phyloP scores from a whole-genome alignment of 148 eudicot species.

The Nyssa sinensis region DNA sequence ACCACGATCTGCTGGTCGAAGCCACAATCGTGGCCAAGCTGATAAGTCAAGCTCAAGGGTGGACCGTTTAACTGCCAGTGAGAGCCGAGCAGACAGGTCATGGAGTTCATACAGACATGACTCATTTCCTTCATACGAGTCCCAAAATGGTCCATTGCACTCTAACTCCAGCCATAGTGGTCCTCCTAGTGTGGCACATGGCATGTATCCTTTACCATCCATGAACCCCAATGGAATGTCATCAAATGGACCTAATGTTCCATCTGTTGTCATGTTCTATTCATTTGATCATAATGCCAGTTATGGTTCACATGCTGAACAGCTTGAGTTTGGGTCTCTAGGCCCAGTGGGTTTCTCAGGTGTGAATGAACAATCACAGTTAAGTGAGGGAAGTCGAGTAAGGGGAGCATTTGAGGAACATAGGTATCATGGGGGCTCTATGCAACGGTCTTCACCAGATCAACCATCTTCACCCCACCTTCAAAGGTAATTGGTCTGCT shows the following conservation, averaged over 20 bases:
- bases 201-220: constrained; percentile 54
- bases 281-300: constrained; percentile 59
- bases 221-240: constrained; percentile 43
- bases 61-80: constrained; percentile 41
- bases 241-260: constrained; percentile 50
- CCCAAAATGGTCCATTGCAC: constrained; percentile 53
- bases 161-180: constrained; percentile 44
- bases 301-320: constrained; percentile 55
- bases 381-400: constrained; percentile 39
- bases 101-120: constrained; percentile 57
- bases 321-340: constrained; percentile 68
- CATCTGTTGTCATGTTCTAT: constrained; percentile 69
- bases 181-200: constrained; percentile 47
- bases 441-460: constrained; percentile 62
- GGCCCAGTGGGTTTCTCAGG: constrained; percentile 53
- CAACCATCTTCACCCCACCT: constrained; percentile 74
- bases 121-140: constrained; percentile 41
- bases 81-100: constrained; percentile 53
- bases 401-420: constrained; percentile 53
- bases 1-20: constrained; percentile 54
- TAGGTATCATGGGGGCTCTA: constrained; percentile 48
- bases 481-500: constrained; percentile 39
- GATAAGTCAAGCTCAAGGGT: constrained; percentile 60
- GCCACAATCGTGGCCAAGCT: constrained; percentile 51
- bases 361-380: constrained; percentile 44